A percentile compares a stretch with the other conserved stretches of the same genome.
phyloP scores from a whole-genome alignment of 1,284 basidiomycete species.

The Rugosomyces carneus region DNA sequence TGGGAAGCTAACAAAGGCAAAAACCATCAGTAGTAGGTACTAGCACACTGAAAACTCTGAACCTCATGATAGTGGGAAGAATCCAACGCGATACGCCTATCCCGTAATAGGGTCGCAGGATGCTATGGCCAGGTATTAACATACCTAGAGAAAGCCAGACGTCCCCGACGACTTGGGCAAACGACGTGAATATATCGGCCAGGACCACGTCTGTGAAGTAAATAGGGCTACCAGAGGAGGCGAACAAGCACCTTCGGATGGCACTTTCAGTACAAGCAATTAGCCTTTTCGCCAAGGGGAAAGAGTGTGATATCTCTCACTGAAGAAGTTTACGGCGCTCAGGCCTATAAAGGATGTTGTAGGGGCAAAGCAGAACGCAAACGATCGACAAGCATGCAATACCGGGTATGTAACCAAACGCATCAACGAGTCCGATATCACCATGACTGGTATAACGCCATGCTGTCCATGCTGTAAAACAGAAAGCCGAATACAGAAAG shows the following conservation, averaged over 20 bases:
- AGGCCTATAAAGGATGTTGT: slow-evolving; percentile 55
- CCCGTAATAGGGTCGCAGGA: slow-evolving; percentile 57
- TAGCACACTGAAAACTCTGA: slow-evolving; percentile 18
- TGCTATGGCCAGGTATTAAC: slow-evolving; percentile 73
- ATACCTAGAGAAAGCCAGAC: slow-evolving; percentile 84
- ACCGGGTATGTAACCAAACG: slow-evolving; percentile 70
- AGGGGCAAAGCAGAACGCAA: slow-evolving; percentile 59
- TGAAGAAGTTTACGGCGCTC: slow-evolving; percentile 71
- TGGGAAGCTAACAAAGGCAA: slow-evolving; percentile 58
- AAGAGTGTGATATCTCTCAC: slow-evolving; percentile 38
- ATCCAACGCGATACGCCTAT: slow-evolving; percentile 67
- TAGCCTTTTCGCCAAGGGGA: slow-evolving; percentile 1
- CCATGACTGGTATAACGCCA: slow-evolving; percentile 58
- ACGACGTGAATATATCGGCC: slow-evolving; percentile 94
- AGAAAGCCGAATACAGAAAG: slow-evolving; percentile 51
- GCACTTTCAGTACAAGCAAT: slow-evolving; percentile 38
- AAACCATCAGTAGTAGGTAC: neutral
- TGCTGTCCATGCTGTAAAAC: slow-evolving; percentile 56
- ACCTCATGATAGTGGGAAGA: slow-evolving; percentile 85
- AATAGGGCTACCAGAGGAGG: slow-evolving; percentile 55
- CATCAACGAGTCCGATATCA: slow-evolving; percentile 56
- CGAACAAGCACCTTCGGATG: slow-evolving; percentile 68
- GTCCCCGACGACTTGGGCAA: slow-evolving; percentile 95
- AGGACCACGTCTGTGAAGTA: slow-evolving; percentile 92
- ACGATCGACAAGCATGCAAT: slow-evolving; percentile 57